Conservation (phyloP, 768 basidiomycete species). For the Cystobasidium tubakii region DNA sequence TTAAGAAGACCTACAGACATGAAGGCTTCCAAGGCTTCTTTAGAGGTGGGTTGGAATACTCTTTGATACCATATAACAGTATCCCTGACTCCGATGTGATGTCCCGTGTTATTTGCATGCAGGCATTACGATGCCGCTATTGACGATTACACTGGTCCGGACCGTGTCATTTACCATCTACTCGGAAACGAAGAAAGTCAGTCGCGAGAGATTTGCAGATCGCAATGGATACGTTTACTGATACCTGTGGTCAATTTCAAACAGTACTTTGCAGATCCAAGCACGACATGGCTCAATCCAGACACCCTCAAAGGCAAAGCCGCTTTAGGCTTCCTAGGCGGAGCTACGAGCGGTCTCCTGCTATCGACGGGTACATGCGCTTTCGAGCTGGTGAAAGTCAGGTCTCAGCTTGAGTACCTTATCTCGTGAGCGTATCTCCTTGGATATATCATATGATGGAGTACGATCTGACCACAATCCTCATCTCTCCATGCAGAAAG, state of each 20-base stretch:
- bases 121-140: slow-evolving; percentile 81
- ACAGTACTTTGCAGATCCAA: slow-evolving; percentile 14
- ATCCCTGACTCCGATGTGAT: too few species aligned
- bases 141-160: slow-evolving; percentile 96
- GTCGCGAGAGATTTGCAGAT: not conserved
- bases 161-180: slow-evolving; percentile 90
- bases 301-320: slow-evolving; percentile 20
- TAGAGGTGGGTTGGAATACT: slow-evolving; percentile 50
- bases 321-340: slow-evolving; percentile 40
- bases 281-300: slow-evolving; percentile 51
- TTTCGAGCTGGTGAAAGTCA: slow-evolving; percentile 37
- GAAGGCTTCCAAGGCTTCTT: slow-evolving; percentile 68
- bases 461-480: not conserved
- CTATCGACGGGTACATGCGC: slow-evolving; percentile 37
- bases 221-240: too few species aligned
- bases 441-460: not conserved
- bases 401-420: slow-evolving; percentile 44
- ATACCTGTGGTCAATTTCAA: too few species aligned
- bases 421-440: slow-evolving; percentile 36
- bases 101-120: not conserved
- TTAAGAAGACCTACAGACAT: slow-evolving; percentile 62
- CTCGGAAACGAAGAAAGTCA: slow-evolving; percentile 65
- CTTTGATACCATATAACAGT: not conserved
- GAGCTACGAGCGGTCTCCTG: slow-evolving; percentile 40
- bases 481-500: slow-evolving; percentile 24